Evolutionary conservation across 352 stramenopile species (phyloP), one percentile per base, ranked within the genome.

Genomic region (Halophytophthora batemanensis): DNA sequence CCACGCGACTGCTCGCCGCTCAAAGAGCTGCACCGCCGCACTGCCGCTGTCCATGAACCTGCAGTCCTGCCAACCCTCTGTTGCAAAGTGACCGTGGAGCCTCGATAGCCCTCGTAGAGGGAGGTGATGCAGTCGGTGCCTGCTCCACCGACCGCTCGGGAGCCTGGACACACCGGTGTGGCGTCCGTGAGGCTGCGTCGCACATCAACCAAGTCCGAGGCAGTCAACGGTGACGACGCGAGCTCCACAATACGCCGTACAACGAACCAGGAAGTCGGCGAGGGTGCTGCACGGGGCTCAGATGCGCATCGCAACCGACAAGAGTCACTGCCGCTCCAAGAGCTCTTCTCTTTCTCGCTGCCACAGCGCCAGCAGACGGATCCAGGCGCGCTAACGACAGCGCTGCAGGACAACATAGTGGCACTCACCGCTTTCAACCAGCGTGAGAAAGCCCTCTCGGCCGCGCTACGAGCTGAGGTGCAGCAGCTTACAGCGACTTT

Each of bases 331-430:
- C 49, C 31, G 28, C 36, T 44, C 6, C 28, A 60, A 8, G 29
- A 52, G 8, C 42, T 77, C 13, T 66, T 81, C 28, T 51, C 45
- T 0, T 53, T 66, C 4, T 46, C 64, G 6, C 52, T 56, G 2
- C 55, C 65, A 23, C 62, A 60, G 45, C 53, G 59, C 10, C 69
- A 66, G 43, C 61, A 66, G 11, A 41, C 55, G 56, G 77, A 88
- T 25, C 56, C 61, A 22, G 48, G 38, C 19, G 33, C 51, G 0
- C 46, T 65, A 2, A 60, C 82, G 17, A 19, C 58, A 2, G 44
- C 66, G 14, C 36, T 89, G 21, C 75, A 83, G 31, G 66, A 82
- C 13, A 90, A 86, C 35, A 25, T 82, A 6, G 48, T 56, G 19
- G 56, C 69, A 1, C 61, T 90, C 3, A 71, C 70, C 5, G 35